Conservation (phyloP, 129 eudicot genomes). For the Pulicaria dysenterica region DNA sequence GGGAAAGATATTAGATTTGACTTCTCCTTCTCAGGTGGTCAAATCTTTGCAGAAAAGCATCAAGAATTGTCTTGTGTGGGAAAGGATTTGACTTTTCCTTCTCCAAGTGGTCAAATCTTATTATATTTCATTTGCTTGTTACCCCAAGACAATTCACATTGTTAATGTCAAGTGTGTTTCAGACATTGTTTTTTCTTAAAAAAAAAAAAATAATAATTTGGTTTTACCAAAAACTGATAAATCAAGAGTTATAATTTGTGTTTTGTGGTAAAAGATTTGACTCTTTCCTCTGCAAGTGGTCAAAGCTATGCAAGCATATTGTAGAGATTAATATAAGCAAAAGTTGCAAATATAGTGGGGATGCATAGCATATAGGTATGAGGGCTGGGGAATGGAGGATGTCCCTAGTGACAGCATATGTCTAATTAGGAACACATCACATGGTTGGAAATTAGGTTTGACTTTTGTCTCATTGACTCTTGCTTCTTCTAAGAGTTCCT, state of each 20-base stretch:
- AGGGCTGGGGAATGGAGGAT: conserved; percentile 22
- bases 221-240: not conserved
- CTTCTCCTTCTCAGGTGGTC: conserved; percentile 26
- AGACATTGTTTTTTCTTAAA: not conserved
- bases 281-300: conserved; percentile 2
- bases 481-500: conserved; percentile 27
- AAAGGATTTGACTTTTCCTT: conserved; percentile 31
- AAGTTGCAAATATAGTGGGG: conserved; percentile 18
- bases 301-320: conserved; percentile 1
- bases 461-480: conserved; percentile 38
- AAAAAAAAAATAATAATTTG: too few relatives aligned
- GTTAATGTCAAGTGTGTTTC: not conserved
- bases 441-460: conserved; percentile 44
- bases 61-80: conserved; percentile 30
- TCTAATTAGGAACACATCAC: conserved; percentile 37
- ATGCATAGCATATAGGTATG: conserved; percentile 10
- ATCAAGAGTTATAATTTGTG: not conserved
- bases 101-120: conserved; percentile 19
- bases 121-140: not conserved
- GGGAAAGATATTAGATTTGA: conserved; percentile 20
- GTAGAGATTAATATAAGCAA: not conserved
- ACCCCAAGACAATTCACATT: not conserved
- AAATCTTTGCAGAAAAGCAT: conserved; percentile 29
- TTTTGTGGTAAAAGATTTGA: not conserved
- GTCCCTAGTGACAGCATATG: conserved; percentile 34